Evolutionary conservation across 352 stramenopile species (phyloP).

Genomic region (Blastocystis sp.): DNA sequence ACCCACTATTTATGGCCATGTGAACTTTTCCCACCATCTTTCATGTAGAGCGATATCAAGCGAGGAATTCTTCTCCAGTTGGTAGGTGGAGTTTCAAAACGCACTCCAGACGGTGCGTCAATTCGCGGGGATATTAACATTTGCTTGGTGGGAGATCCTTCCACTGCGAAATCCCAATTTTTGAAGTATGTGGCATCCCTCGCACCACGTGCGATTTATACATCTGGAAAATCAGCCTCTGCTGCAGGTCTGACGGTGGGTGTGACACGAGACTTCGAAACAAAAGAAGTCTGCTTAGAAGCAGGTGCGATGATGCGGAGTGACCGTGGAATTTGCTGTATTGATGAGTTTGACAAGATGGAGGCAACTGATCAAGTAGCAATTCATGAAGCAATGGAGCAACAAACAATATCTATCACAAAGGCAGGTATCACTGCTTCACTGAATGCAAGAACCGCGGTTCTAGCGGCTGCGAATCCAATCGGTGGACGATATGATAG

Average conservation of each 20-base stretch:
- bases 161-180: constrained; percentile 84
- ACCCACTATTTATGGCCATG: constrained; percentile 91
- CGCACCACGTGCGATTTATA: constrained; percentile 86
- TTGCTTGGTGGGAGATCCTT: constrained; percentile 79
- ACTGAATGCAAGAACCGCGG: constrained; percentile 85
- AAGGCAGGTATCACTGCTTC: constrained; percentile 87
- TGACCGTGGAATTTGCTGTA: constrained; percentile 89
- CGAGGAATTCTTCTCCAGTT: constrained; percentile 91
- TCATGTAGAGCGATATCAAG: constrained; percentile 68
- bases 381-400: constrained; percentile 95
- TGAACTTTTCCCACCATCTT: constrained; percentile 71
- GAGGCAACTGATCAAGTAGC: constrained; percentile 73
- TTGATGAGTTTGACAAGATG: constrained; percentile 99
- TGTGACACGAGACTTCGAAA: constrained; percentile 83
- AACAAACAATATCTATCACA: constrained; percentile 82
- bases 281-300: constrained; percentile 63
- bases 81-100: constrained; percentile 94
- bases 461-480: constrained; percentile 92
- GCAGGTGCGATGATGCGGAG: constrained; percentile 71
- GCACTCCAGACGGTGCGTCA: constrained; percentile 82
- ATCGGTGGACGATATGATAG: constrained; percentile 90
- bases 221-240: constrained; percentile 89
- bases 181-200: constrained; percentile 62
- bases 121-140: constrained; percentile 85
- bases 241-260: constrained; percentile 89